These are phyloP conservation scores for Aspergillus cavernicola DNA, from an alignment of 495 filamentous ascomycete species.

Conservation along the genomic window DNA sequence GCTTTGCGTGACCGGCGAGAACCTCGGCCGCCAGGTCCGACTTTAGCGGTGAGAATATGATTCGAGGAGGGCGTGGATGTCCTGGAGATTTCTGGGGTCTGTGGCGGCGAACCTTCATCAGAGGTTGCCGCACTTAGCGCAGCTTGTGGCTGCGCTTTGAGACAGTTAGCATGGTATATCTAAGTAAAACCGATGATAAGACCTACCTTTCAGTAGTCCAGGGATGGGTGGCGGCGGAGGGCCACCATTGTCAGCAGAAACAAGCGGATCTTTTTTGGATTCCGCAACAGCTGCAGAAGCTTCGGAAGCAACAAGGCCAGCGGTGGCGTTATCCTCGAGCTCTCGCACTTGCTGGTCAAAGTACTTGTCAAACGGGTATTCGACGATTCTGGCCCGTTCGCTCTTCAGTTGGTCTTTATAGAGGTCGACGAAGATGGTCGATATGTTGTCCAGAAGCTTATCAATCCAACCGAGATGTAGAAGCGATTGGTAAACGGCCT, in stretches of 20 bases:
- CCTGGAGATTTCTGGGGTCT: slow-evolving; percentile 74
- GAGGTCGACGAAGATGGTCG: slow-evolving; percentile 79
- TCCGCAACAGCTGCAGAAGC: slow-evolving; percentile 25
- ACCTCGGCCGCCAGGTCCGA: slow-evolving; percentile 64
- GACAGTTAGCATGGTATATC: slow-evolving; percentile 23
- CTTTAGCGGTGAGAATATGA: slow-evolving; percentile 68
- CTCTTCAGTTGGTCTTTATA: slow-evolving; percentile 85
- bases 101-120: slow-evolving; percentile 56
- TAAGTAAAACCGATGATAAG: not conserved
- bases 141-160: slow-evolving; percentile 46
- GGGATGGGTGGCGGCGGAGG: slow-evolving; percentile 55
- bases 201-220: slow-evolving; percentile 48
- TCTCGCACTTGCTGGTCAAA: slow-evolving; percentile 90
- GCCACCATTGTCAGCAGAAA: slow-evolving; percentile 46
- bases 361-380: slow-evolving; percentile 82
- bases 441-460: slow-evolving; percentile 90
- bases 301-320: slow-evolving; percentile 34
- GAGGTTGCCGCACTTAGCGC: slow-evolving; percentile 43
- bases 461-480: slow-evolving; percentile 96
- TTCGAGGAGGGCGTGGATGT: slow-evolving; percentile 65
- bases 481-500: slow-evolving; percentile 97
- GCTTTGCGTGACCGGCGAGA: slow-evolving; percentile 82
- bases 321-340: slow-evolving; percentile 61
- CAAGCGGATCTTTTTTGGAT: slow-evolving; percentile 43
- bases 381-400: slow-evolving; percentile 68